Evolutionary conservation across 2,329 filamentous ascomycete genomes (phyloP), one percentile per base, ranked within the genome.

Genomic region (Scedosporium apiospermum): DNA sequence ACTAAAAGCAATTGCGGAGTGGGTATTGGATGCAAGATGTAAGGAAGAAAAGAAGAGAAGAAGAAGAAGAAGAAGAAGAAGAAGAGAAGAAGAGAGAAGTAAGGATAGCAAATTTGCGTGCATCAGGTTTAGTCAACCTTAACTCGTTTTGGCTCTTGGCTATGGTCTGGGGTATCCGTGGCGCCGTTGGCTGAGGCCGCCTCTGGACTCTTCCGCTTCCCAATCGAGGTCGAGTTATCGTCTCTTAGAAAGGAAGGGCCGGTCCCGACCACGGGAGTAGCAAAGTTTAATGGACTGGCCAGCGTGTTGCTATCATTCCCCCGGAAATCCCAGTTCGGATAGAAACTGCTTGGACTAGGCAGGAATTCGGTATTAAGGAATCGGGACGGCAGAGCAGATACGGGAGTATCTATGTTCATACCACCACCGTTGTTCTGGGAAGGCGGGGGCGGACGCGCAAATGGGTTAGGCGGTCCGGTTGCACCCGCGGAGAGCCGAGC

Each of bases 401-500:
- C 92, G 0, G 95, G 95, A 0, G 95, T 88, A 63, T 77, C 77
- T 23, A 73, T 77, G 64, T 78, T 80, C 66, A 80, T 76, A 21
- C 49, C 46, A 26, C 57, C 61, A 10, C 58, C 53, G 12, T 61
- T 78, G 68, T 82, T 85, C 63, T 85, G 81, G 30, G 92, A 90
- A 4, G 90, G 91, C 27, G 88, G 84, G 0, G 93, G 95, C 51
- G 34, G 34, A 38, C 93, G 84, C 6, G 95, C 95, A 73, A 98
- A 99, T 0, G 95, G 95, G 72, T 99, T 99, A 2, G 92, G 92
- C 14, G 95, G 95, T 0, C 95, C 95, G 44, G 88, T 89, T 7
- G 95, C 93, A 49, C 95, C 95, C 0, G 95, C 95, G 58, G 92
- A 96, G 62, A 97, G 80, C 6, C 98, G 80, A 2, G 91, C 86